Conservation (phyloP, 1,284 basidiomycete genomes). For the Ceratobasidium sp. region DNA sequence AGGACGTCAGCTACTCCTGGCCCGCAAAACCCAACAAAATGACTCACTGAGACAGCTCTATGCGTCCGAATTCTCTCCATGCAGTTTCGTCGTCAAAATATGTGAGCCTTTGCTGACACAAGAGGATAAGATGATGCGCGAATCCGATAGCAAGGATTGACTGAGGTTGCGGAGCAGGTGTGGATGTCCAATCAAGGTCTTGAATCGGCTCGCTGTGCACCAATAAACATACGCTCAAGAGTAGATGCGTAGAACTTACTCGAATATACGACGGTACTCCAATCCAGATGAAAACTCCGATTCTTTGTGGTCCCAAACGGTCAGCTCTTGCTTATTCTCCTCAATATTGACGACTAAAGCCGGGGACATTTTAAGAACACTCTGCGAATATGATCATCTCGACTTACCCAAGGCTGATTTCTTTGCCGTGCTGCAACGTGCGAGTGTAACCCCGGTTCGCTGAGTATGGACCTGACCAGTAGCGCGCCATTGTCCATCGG, state of each 20-base stretch:
- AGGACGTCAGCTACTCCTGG: slow-evolving; percentile 19
- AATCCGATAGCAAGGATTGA: slow-evolving; percentile 91
- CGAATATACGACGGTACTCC: slow-evolving; percentile 70
- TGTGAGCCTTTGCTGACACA: slow-evolving; percentile 87
- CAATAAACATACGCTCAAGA: background rate
- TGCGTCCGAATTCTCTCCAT: slow-evolving; percentile 76
- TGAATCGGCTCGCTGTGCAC: slow-evolving; percentile 65
- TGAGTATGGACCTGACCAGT: slow-evolving; percentile 80
- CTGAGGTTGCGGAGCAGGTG: slow-evolving; percentile 72
- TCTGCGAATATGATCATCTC: slow-evolving; percentile 7
- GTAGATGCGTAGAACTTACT: slow-evolving; percentile 54
- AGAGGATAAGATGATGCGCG: slow-evolving; percentile 73
- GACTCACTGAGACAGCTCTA: slow-evolving; percentile 72
- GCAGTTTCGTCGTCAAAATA: slow-evolving; percentile 84
- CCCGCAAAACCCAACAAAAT: slow-evolving; percentile 4
- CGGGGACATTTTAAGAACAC: slow-evolving; percentile 18
- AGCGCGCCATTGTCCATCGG: slow-evolving; percentile 63
- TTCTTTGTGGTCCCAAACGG: slow-evolving; percentile 93
- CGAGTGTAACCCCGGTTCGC: slow-evolving; percentile 66
- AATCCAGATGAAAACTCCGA: slow-evolving; percentile 92
- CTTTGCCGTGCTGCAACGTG: slow-evolving; percentile 85
- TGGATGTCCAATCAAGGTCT: slow-evolving; percentile 92
- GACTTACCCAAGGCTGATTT: slow-evolving; percentile 79
- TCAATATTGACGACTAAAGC: slow-evolving; percentile 60
- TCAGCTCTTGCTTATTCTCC: slow-evolving; percentile 73